A percentile compares a stretch with the other conserved stretches of the same genome.
These are phyloP conservation scores for Chenopodium quinoa DNA, from an alignment of 148 eudicot genomes.

Conservation along the genomic window DNA sequence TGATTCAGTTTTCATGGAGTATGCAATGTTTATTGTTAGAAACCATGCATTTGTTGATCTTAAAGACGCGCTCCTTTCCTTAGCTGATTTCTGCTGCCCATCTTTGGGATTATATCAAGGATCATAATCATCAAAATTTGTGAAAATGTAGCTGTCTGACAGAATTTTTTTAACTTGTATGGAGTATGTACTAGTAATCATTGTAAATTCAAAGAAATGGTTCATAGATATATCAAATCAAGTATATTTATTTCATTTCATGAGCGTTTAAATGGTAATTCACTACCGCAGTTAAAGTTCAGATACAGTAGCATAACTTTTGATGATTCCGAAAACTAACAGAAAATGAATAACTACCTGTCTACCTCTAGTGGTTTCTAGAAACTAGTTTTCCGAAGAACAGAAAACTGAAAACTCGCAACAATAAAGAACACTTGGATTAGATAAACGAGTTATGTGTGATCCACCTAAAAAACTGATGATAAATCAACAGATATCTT, in stretches of 20 bases:
- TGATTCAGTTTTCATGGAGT: conserved; percentile 26
- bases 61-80: neutral
- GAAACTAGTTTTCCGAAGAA: neutral
- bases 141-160: neutral
- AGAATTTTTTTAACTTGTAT: too few species aligned
- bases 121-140: neutral
- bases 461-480: neutral
- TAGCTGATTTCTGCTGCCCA: neutral
- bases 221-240: neutral
- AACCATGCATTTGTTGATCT: neutral
- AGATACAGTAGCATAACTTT: too few species aligned
- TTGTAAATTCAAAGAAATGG: neutral
- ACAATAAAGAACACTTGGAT: neutral
- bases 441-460: neutral
- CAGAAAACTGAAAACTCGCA: neutral
- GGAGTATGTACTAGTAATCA: neutral
- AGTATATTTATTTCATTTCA: neutral
- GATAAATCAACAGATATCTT: neutral
- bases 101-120: neutral
- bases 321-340: too few species aligned
- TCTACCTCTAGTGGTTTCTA: too few species aligned
- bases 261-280: too few species aligned
- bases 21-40: conserved; percentile 14
- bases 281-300: too few species aligned
- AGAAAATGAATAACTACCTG: too few species aligned